phyloP scores from a whole-genome alignment of 805 yeast species.

The Barnettozyma botsteinii region DNA sequence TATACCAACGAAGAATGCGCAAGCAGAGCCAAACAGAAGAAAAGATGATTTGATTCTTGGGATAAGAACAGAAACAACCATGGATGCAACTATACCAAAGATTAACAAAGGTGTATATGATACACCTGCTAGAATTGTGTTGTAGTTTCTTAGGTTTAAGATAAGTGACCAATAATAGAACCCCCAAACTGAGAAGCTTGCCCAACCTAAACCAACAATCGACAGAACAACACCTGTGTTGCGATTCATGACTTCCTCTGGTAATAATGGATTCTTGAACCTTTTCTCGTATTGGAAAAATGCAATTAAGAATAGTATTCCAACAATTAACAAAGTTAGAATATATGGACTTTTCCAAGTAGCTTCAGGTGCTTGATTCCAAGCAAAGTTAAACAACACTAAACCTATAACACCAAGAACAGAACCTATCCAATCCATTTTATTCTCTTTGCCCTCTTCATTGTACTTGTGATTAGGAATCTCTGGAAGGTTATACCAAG shows the following conservation, averaged over 20 bases:
- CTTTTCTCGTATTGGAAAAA: conserved; percentile 48
- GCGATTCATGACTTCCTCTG: conserved; percentile 39
- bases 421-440: conserved; percentile 51
- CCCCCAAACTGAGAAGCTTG: conserved; percentile 71
- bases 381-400: conserved; percentile 57
- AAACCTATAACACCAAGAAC: conserved; percentile 52
- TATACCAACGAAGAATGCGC: conserved; percentile 50
- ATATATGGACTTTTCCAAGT: conserved; percentile 63
- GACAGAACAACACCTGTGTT: conserved; percentile 44
- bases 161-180: conserved; percentile 53
- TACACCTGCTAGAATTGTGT: conserved; percentile 42
- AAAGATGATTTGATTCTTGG: conserved; percentile 42
- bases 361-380: conserved; percentile 71
- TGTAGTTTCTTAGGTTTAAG: conserved; percentile 43
- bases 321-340: conserved; percentile 48
- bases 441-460: conserved; percentile 10
- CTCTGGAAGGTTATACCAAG: conserved; percentile 31
- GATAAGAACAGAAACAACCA: conserved; percentile 44
- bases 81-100: conserved; percentile 51
- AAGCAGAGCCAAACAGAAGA: conserved; percentile 44
- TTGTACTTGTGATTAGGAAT: conserved; percentile 12
- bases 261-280: conserved; percentile 47
- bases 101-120: conserved; percentile 42
- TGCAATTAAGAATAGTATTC: conserved; percentile 35
- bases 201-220: conserved; percentile 64